These are phyloP conservation scores for Gossypium gossypioides DNA, from an alignment of 441 rosid species.

Conservation along the genomic window DNA sequence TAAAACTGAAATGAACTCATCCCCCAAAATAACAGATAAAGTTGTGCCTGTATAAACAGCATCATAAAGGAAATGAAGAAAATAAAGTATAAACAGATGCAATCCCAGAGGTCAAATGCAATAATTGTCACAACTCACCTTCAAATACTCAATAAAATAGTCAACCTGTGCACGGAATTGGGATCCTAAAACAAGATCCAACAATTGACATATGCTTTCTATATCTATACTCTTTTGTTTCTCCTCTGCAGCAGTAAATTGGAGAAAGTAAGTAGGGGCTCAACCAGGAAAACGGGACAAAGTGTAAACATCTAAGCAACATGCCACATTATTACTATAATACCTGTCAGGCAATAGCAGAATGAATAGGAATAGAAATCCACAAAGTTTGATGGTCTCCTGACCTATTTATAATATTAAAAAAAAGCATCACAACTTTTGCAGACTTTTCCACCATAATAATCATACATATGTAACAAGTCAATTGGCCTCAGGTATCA, in stretches of 20 bases:
- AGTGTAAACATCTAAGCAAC: slow-evolving; percentile 2
- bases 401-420: slow-evolving; percentile 36
- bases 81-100: slow-evolving; percentile 4
- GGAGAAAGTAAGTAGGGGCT: neutral
- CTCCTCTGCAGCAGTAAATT: slow-evolving; percentile 51
- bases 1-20: neutral
- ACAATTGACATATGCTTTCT: slow-evolving; percentile 70
- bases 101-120: slow-evolving; percentile 7
- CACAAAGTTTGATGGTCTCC: slow-evolving; percentile 51
- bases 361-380: slow-evolving; percentile 82
- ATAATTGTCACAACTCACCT: slow-evolving; percentile 16
- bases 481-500: neutral
- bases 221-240: slow-evolving; percentile 84
- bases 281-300: slow-evolving; percentile 5
- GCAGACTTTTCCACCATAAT: neutral
- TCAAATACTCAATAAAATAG: slow-evolving; percentile 58
- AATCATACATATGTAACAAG: neutral
- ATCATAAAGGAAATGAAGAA: neutral
- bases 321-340: slow-evolving; percentile 3
- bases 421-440: slow-evolving; percentile 10
- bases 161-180: slow-evolving; percentile 62
- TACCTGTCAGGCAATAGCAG: slow-evolving; percentile 79
- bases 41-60: neutral
- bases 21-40: neutral
- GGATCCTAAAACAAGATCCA: slow-evolving; percentile 68